These are phyloP conservation scores for Cryptococcus floricola DNA, from an alignment of 1,284 basidiomycete genomes.

Conservation along the genomic window DNA sequence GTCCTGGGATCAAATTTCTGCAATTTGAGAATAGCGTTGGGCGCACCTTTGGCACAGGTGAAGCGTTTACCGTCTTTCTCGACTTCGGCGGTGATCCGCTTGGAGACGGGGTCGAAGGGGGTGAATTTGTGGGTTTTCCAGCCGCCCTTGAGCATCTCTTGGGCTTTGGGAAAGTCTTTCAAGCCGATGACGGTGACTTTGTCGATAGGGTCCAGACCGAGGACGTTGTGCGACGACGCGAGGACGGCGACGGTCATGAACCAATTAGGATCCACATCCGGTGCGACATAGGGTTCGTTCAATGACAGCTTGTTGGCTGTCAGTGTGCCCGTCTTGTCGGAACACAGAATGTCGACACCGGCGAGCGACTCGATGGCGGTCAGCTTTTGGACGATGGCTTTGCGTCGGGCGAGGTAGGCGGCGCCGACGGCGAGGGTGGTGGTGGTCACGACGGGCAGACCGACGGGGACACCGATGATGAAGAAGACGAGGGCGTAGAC, in stretches of 20 bases:
- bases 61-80: slow-evolving; percentile 55
- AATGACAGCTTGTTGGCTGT: slow-evolving; percentile 60
- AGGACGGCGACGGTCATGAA: slow-evolving; percentile 56
- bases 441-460: slow-evolving; percentile 56
- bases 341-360: slow-evolving; percentile 58
- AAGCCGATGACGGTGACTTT: slow-evolving; percentile 57
- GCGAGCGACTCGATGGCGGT: slow-evolving; percentile 59
- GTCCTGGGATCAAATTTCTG: slow-evolving; percentile 49
- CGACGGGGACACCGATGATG: slow-evolving; percentile 58
- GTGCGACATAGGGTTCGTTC: slow-evolving; percentile 54
- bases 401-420: slow-evolving; percentile 56
- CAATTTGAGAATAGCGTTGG: slow-evolving; percentile 57
- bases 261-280: slow-evolving; percentile 53
- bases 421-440: slow-evolving; percentile 58
- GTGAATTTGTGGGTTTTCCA: slow-evolving; percentile 57
- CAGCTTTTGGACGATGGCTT: slow-evolving; percentile 62
- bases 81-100: slow-evolving; percentile 58
- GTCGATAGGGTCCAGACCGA: slow-evolving; percentile 58
- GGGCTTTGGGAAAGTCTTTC: slow-evolving; percentile 56
- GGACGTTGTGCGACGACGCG: slow-evolving; percentile 58
- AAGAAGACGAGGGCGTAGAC: slow-evolving; percentile 47
- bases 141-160: slow-evolving; percentile 53
- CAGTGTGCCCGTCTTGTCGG: slow-evolving; percentile 57
- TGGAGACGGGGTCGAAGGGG: slow-evolving; percentile 59
- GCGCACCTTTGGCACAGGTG: slow-evolving; percentile 57